These are phyloP conservation scores for Fusarium nygamai DNA, from an alignment of 2,329 filamentous ascomycete genomes.

Conservation along the genomic window DNA sequence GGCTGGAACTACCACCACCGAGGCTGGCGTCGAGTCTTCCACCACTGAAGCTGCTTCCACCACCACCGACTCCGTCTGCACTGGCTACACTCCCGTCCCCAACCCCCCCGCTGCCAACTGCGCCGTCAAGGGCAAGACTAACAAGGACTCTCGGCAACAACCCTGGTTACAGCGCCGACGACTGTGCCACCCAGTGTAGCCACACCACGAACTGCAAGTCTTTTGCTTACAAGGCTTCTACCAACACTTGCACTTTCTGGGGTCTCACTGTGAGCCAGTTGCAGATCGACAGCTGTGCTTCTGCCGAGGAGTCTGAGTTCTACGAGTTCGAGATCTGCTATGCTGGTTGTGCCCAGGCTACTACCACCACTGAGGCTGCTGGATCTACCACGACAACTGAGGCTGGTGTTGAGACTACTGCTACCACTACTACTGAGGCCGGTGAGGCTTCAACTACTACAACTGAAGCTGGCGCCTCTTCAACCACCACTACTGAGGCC, in stretches of 20 bases:
- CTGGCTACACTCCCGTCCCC: not conserved
- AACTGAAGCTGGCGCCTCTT: not conserved
- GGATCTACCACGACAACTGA: not conserved
- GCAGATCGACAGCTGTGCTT: not conserved
- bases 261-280: not conserved
- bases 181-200: not conserved
- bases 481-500: not conserved
- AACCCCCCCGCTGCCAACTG: not conserved
- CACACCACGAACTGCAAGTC: not conserved
- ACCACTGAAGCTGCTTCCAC: not conserved
- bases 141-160: not conserved
- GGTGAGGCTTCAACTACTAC: not conserved
- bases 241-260: not conserved
- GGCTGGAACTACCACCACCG: not conserved
- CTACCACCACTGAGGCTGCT: not conserved
- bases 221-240: not conserved
- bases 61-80: conserved; percentile 3
- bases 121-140: not conserved
- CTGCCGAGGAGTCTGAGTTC: not conserved
- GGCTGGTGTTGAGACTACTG: not conserved
- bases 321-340: not conserved
- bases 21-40: too few species aligned
- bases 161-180: not conserved
- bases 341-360: not conserved
- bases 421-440: not conserved